phyloP scores from a whole-genome alignment of 345 rosid species.

The Brassica juncea region DNA sequence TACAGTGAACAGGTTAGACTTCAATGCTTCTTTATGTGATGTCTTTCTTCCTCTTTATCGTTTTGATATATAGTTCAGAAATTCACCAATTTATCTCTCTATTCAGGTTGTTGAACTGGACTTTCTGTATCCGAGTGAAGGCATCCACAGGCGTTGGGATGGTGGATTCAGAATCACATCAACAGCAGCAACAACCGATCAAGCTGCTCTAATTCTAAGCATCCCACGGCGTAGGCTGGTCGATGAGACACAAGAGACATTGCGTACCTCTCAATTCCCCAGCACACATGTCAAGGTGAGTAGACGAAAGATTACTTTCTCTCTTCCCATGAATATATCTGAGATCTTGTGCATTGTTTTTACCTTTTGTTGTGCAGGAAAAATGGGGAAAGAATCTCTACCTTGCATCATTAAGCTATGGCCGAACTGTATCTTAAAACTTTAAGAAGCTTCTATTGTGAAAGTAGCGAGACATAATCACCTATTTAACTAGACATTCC shows the following conservation, averaged over 20 bases:
- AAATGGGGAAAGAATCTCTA: constrained; percentile 88
- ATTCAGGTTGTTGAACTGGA: constrained; percentile 92
- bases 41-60: neutral
- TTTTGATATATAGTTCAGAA: neutral
- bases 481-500: constrained; percentile 24
- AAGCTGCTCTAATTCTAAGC: constrained; percentile 89
- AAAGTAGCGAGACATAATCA: constrained; percentile 11
- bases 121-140: constrained; percentile 98
- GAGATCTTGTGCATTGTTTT: constrained; percentile 7
- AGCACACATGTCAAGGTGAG: constrained; percentile 92
- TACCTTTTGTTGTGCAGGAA: constrained; percentile 48
- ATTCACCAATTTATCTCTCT: neutral
- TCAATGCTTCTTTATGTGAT: neutral
- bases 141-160: constrained; percentile 98
- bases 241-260: constrained; percentile 97
- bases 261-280: constrained; percentile 93
- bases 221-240: constrained; percentile 73
- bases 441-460: neutral
- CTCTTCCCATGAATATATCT: constrained; percentile 3
- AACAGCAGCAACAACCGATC: constrained; percentile 92
- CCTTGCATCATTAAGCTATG: constrained; percentile 75
- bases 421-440: constrained; percentile 71
- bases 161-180: constrained; percentile 87
- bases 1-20: constrained; percentile 77
- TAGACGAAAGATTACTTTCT: neutral